Percentiles rank a stretch among this genome's conserved stretches.
Evolutionary conservation across 2,329 filamentous ascomycete genomes (phyloP).

Genomic region (Nemania abortiva): DNA sequence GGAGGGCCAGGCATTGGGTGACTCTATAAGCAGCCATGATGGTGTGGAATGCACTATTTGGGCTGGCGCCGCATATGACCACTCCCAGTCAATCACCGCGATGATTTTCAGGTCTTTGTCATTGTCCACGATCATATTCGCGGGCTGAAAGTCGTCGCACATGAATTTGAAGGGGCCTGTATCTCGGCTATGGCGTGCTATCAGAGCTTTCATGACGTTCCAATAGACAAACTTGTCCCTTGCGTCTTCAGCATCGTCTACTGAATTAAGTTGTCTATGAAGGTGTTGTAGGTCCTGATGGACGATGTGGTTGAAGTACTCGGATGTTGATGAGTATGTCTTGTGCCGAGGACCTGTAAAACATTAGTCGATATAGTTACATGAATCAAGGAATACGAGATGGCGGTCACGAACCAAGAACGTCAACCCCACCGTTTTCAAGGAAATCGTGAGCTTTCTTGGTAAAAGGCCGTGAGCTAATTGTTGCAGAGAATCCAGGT

Average conservation of each 20-base stretch:
- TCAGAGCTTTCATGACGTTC: conserved; percentile 28
- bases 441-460: conserved; percentile 24
- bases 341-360: conserved; percentile 16
- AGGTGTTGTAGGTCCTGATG: conserved; percentile 22
- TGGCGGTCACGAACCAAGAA: conserved; percentile 14
- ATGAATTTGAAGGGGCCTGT: conserved; percentile 25
- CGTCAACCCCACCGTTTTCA: conserved; percentile 10
- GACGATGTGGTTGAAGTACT: conserved; percentile 29
- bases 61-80: conserved; percentile 25
- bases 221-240: conserved; percentile 29
- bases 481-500: conserved; percentile 14
- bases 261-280: conserved; percentile 23
- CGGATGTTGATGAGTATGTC: conserved; percentile 26
- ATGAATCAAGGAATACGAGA: background rate
- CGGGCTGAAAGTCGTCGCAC: conserved; percentile 27
- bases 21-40: conserved; percentile 25
- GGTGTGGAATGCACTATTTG: conserved; percentile 23
- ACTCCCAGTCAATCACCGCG: conserved; percentile 30
- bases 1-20: conserved; percentile 13
- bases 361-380: conserved; percentile 4
- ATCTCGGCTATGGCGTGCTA: conserved; percentile 20
- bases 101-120: conserved; percentile 20
- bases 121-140: conserved; percentile 31
- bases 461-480: conserved; percentile 22
- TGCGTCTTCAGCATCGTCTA: conserved; percentile 28